These are phyloP conservation scores for Suillus cothurnatus DNA, from an alignment of 768 basidiomycete species.

Conservation along the genomic window DNA sequence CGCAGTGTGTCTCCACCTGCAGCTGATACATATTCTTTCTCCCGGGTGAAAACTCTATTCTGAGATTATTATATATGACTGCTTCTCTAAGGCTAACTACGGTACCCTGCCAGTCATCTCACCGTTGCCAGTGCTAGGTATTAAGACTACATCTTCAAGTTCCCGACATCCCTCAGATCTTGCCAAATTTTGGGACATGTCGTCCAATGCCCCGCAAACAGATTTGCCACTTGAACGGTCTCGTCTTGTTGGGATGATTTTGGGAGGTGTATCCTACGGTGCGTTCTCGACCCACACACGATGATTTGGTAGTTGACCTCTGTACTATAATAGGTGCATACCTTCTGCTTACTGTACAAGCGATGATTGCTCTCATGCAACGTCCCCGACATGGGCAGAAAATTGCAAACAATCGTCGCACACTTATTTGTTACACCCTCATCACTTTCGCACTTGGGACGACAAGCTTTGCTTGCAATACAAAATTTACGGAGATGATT, in stretches of 20 bases:
- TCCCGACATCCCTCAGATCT: background rate
- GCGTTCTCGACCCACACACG: background rate
- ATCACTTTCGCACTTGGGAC: background rate
- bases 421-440: background rate
- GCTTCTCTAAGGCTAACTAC: background rate
- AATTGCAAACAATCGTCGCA: background rate
- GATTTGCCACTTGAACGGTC: background rate
- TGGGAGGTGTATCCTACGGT: background rate
- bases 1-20: background rate
- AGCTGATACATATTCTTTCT: background rate
- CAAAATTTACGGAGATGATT: background rate
- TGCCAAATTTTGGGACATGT: background rate
- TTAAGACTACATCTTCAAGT: background rate
- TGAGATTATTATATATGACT: background rate
- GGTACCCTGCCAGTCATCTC: background rate
- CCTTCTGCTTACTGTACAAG: background rate
- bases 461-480: background rate
- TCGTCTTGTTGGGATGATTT: background rate
- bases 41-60: background rate
- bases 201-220: background rate
- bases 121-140: background rate
- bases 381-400: background rate
- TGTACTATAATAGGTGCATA: background rate
- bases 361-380: background rate
- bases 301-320: background rate